Evolutionary conservation across 1,284 basidiomycete species (phyloP), one percentile per base, ranked within the genome.

Genomic region (Leccinum pachyderme): DNA sequence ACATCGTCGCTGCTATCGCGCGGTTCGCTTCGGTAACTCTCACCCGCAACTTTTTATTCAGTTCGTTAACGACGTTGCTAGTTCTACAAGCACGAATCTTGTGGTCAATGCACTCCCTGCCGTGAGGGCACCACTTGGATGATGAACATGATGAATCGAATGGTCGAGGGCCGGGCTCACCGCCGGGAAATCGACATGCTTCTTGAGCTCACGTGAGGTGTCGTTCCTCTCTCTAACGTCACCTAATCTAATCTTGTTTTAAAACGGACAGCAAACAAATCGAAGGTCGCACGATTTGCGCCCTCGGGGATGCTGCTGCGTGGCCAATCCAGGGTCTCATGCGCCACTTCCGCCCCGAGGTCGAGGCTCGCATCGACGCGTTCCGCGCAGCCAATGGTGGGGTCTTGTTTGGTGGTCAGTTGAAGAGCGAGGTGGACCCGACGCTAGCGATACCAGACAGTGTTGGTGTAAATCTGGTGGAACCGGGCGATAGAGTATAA

Each of bases 61-160:
- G 18, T 13, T n/a, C 13, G 3, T 27, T 59, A 31, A 56, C 56
- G 9, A 39, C 5, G 53, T 46, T 18, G 47, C 12, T 47, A 88
- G 80, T 96, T 97, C 77, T 97, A 97, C 81, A 97, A 98, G 76
- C 96, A 98, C 77, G 97, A 98, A 74, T 96, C 93, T 5, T 99
- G 96, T 68, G 97, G 97, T 24, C 97, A 98, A 74, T 99, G 95
- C 72, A 98, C 96, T 6, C 95, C 95, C 2, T 98, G 95, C 74
- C 81, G 95, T 64, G 95, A 97, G 72, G 95, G 95, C 48, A 97
- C 95, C 3, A 95, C 93, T 0, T 97, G 95, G 95, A 93, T 98
- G 90, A 92, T 90, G 84, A 96, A 97, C 75, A 96, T 97, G 91
- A 97, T 97, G 94, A 84, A 93, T 71, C 86, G 94, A 52, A 83